phyloP scores from a whole-genome alignment of 345 rosid genomes.

The Physaria fendleri region DNA sequence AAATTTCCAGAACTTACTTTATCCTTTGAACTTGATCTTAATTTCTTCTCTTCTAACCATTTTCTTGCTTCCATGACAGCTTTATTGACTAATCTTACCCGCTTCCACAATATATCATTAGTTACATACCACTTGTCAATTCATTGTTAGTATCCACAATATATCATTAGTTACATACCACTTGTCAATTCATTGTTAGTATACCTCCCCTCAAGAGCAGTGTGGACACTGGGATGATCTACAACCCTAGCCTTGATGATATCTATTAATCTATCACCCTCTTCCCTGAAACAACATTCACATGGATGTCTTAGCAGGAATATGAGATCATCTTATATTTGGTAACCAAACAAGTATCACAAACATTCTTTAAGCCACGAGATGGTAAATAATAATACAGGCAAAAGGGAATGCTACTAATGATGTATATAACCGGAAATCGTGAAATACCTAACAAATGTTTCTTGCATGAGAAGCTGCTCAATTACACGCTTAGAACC shows the following conservation, averaged over 20 bases:
- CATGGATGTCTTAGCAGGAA: constrained; percentile 10
- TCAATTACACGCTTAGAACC: constrained; percentile 60
- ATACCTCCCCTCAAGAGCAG: constrained; percentile 25
- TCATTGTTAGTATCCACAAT: constrained; percentile 21
- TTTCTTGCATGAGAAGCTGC: constrained; percentile 67
- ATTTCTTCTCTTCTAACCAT: constrained; percentile 77
- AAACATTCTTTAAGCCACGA: too few species aligned
- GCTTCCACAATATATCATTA: too few species aligned
- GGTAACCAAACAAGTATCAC: background rate
- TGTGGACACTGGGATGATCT: constrained; percentile 27
- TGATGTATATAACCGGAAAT: background rate
- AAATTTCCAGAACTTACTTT: constrained; percentile 37
- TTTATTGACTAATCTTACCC: constrained; percentile 38
- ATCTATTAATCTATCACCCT: constrained; percentile 51
- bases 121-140: constrained; percentile 35
- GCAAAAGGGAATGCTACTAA: too few species aligned
- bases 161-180: constrained; percentile 38
- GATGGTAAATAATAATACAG: too few species aligned
- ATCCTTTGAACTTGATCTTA: constrained; percentile 46
- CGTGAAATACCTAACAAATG: constrained; percentile 68
- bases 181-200: constrained; percentile 24
- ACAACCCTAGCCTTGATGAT: constrained; percentile 73
- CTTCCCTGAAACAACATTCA: constrained; percentile 61
- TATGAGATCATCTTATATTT: background rate
- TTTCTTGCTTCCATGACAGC: constrained; percentile 73